Percentiles rank a stretch among this genome's conserved stretches.
phyloP scores from a whole-genome alignment of 257 asterid genomes.

The Cruciata laevipes region DNA sequence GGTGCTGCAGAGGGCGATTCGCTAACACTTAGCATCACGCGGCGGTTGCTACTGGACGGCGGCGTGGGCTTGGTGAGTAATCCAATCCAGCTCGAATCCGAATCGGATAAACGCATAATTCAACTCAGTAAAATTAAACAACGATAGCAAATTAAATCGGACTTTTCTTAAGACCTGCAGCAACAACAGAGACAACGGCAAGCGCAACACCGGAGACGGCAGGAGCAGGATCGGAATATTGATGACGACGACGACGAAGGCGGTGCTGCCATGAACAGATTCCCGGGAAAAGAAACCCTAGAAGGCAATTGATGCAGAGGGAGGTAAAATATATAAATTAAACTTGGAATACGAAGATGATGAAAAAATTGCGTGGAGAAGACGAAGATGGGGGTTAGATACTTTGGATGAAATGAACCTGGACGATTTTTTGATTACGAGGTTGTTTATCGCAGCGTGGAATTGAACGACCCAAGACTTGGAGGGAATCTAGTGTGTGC shows the following conservation, averaged over 20 bases:
- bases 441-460: neutral
- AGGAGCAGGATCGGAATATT: slow-evolving; percentile 14
- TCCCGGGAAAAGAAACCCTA: neutral
- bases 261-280: slow-evolving; percentile 22
- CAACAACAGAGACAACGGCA: slow-evolving; percentile 23
- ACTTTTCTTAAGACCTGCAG: neutral
- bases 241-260: slow-evolving; percentile 2
- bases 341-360: neutral
- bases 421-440: slow-evolving; percentile 24
- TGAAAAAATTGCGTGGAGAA: slow-evolving; percentile 21
- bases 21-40: slow-evolving; percentile 30
- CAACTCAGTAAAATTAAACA: neutral
- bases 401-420: slow-evolving; percentile 37
- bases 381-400: slow-evolving; percentile 30
- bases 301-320: neutral
- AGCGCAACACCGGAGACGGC: slow-evolving; percentile 15
- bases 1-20: slow-evolving; percentile 24
- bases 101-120: slow-evolving; percentile 58
- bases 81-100: slow-evolving; percentile 43
- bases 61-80: slow-evolving; percentile 51
- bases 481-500: neutral
- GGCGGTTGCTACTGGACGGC: slow-evolving; percentile 14
- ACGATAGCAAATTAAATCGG: neutral
- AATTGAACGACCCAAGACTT: neutral
- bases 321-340: neutral